Evolutionary conservation across 805 yeast genomes (phyloP), one percentile per base, ranked within the genome.

Genomic region (Candida easanensis): DNA sequence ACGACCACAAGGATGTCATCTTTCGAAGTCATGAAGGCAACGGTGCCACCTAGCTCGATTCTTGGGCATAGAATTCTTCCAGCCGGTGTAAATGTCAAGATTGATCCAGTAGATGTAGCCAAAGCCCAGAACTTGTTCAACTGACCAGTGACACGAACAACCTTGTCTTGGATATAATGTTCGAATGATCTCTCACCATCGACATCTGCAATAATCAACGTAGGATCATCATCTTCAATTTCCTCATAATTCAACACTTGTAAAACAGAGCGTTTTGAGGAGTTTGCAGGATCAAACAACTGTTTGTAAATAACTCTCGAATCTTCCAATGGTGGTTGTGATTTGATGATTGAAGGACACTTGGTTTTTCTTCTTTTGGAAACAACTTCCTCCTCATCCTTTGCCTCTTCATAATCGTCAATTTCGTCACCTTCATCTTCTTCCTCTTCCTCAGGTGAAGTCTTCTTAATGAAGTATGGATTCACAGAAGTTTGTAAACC

Each of bases 401-500:
- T 73, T 42, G 66, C 71, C 45, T 74, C 72, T 38, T 75, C 80
- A 21, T 61, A 61, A 14, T 53, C 53, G 22, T 54, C 60, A 33
- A 41, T 58, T 23, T 60, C 61, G 28, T 58, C 62, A 20, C 48
- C 51, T 16, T 52, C 61, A 18, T 53, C 57, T 5, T 53, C 61
- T 6, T 48, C 60, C 5, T 48, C 57, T 14, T 55, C 56, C 15
- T 56, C 56, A 4, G 44, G 38, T 6, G 53, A 50, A 4, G 54
- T 66, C 59, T 51, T 62, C 43, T 42, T 62, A 10, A 66, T 45
- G 41, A 73, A 67, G 13, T 73, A 61, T 0, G 89, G 86, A 58
- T 78, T 73, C 0, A 84, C 82, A 5, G 83, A 64, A 0, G 89
- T 74, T 40, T 76, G 83, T 0, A 85, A 55, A 1, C 93, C 93